Conservation (phyloP, 768 basidiomycete genomes). For the Ramaria sp. region DNA sequence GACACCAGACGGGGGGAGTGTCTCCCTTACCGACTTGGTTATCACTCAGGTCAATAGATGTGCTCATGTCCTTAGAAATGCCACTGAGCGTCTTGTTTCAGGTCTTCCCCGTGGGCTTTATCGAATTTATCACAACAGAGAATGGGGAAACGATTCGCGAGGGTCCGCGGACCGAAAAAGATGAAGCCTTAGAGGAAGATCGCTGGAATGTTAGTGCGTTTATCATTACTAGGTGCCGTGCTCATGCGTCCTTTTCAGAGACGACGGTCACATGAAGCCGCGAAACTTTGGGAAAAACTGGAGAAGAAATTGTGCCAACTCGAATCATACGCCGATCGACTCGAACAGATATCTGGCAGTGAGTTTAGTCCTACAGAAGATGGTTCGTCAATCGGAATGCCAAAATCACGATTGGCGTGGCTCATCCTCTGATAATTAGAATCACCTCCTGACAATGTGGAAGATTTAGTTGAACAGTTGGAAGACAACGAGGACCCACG, state of each 20-base stretch:
- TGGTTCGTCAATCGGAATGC: conserved; percentile 12
- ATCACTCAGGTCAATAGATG: conserved; percentile 45
- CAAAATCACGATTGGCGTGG: background rate
- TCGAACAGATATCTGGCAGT: conserved; percentile 46
- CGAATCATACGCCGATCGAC: conserved; percentile 51
- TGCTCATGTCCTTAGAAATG: background rate
- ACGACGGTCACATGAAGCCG: conserved; percentile 45
- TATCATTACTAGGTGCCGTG: too few species aligned
- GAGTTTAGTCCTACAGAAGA: conserved; percentile 24
- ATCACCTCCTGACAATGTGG: conserved; percentile 23
- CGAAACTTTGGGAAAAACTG: conserved; percentile 43
- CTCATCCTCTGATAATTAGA: conserved; percentile 14
- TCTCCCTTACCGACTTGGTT: conserved; percentile 64
- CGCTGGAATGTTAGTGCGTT: conserved; percentile 53
- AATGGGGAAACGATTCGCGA: conserved; percentile 38
- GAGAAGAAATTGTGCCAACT: conserved; percentile 44
- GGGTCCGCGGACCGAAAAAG: conserved; percentile 58
- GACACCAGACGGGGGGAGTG: conserved; percentile 68
- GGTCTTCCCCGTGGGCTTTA: conserved; percentile 67
- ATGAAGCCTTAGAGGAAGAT: conserved; percentile 50
- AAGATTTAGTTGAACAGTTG: conserved; percentile 49
- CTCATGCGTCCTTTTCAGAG: conserved; percentile 26
- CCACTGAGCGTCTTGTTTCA: conserved; percentile 17
- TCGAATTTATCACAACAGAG: conserved; percentile 50
- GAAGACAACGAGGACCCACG: conserved; percentile 43